phyloP scores from a whole-genome alignment of 371 early-diverging fungal genomes.

The Chytridiales sp. region DNA sequence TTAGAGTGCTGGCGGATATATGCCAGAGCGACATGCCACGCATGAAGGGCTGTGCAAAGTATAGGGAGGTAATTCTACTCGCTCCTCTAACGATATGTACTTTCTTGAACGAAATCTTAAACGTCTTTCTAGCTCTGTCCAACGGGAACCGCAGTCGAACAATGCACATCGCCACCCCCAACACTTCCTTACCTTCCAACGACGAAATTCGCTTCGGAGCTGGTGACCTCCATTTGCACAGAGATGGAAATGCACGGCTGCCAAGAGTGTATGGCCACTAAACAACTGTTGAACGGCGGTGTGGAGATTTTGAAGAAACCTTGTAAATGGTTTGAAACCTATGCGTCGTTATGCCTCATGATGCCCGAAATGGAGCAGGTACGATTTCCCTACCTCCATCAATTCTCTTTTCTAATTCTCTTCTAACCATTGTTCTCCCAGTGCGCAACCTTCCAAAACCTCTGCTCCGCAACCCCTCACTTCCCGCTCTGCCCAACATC shows the following conservation, averaged over 20 bases:
- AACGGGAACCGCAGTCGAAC: constrained; percentile 21
- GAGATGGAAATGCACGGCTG: constrained; percentile 66
- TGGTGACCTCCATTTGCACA: constrained; percentile 56
- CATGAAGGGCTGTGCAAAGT: constrained; percentile 48
- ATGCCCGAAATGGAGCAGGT: constrained; percentile 62
- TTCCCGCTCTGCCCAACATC: constrained; percentile 20
- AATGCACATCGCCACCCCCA: constrained; percentile 47
- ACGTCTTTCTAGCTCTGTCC: constrained; percentile 13
- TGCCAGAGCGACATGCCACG: constrained; percentile 60
- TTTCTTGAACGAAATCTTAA: too few species aligned
- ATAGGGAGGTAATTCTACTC: constrained; percentile 7
- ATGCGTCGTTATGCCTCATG: constrained; percentile 45
- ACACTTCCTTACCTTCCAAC: constrained; percentile 53
- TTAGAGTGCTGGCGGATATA: constrained; percentile 57
- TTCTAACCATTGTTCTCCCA: constrained; percentile 13
- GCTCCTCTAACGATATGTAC: constrained; percentile 7
- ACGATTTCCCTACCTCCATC: neutral
- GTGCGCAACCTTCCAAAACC: constrained; percentile 47
- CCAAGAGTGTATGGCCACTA: constrained; percentile 44
- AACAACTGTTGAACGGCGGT: neutral
- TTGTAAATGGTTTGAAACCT: constrained; percentile 28
- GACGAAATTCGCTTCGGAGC: constrained; percentile 44
- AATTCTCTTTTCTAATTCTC: neutral
- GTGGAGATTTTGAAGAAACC: neutral
- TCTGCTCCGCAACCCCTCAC: constrained; percentile 43